A percentile compares a stretch with the other conserved stretches of the same genome.
Evolutionary conservation across 192 early-diverging fungal species (phyloP).

Genomic region (Mortierella hygrophila): DNA sequence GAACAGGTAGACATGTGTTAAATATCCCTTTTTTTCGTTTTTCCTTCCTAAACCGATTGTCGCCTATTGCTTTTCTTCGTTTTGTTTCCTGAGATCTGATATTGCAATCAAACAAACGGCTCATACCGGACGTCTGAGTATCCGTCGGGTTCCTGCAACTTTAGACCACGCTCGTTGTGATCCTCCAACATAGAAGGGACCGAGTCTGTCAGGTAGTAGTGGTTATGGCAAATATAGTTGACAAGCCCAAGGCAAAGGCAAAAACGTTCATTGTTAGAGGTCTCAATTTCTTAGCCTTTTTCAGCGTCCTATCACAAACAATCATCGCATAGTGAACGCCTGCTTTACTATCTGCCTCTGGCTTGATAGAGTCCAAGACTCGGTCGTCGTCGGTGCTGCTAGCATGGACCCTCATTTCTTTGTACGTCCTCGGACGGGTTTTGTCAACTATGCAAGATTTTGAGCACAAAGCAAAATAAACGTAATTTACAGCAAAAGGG

Average conservation of each 20-base stretch:
- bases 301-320: background rate
- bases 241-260: background rate
- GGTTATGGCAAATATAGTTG: background rate
- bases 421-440: background rate
- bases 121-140: slow-evolving; percentile 71
- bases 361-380: slow-evolving; percentile 1
- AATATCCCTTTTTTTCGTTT: background rate
- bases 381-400: background rate
- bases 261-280: background rate
- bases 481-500: no score
- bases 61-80: background rate
- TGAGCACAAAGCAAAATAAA: no score
- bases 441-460: background rate
- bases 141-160: slow-evolving; percentile 88
- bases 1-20: background rate
- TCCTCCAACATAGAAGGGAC: slow-evolving; percentile 90
- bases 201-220: slow-evolving; percentile 69
- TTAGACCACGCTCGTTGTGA: slow-evolving; percentile 85
- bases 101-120: background rate
- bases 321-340: background rate
- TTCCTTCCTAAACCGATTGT: background rate
- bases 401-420: background rate
- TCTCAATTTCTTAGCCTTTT: background rate
- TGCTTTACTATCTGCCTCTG: background rate
- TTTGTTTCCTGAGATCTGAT: background rate